phyloP scores from a whole-genome alignment of 257 asterid species.

The Eucommia ulmoides region DNA sequence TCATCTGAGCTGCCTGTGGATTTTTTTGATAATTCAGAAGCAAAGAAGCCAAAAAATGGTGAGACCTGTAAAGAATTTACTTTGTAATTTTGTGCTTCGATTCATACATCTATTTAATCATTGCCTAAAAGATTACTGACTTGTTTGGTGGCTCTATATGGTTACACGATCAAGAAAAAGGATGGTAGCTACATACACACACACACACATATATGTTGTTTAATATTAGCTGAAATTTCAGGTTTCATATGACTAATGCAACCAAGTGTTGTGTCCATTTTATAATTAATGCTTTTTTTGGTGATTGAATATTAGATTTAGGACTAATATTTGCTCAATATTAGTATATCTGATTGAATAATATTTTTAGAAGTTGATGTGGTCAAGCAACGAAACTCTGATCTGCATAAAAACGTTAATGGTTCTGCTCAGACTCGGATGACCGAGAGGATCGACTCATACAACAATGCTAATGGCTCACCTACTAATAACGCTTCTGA shows the following conservation, averaged over 20 bases:
- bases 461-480: conserved; percentile 20
- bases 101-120: background rate
- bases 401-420: conserved; percentile 16
- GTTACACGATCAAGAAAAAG: no score
- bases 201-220: no score
- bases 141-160: no score
- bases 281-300: no score
- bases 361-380: conserved; percentile 18
- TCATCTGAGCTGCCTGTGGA: conserved; percentile 63
- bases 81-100: background rate
- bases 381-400: conserved; percentile 16
- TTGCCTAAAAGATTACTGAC: no score
- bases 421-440: conserved; percentile 22
- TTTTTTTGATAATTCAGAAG: conserved; percentile 54
- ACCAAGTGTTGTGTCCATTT: no score
- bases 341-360: background rate
- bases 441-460: conserved; percentile 20
- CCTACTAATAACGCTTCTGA: conserved; percentile 12
- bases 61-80: conserved; percentile 9
- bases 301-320: no score
- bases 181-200: no score
- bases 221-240: no score
- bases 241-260: no score
- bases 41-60: conserved; percentile 72
- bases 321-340: no score